Base-by-base conservation (phyloP, 257 asterid species). In the Plectranthus barbatus region DNA sequence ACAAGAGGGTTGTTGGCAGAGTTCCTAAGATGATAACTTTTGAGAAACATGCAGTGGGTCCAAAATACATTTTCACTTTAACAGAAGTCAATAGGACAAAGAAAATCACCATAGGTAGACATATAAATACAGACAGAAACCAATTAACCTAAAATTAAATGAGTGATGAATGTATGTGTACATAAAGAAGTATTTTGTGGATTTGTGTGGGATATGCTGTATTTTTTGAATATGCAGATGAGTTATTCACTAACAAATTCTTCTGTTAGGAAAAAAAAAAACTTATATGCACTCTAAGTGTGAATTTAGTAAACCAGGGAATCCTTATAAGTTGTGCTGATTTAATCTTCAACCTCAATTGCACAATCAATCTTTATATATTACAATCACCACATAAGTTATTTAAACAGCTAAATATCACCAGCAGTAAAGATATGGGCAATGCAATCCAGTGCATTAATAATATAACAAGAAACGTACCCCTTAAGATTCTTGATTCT, bases 401-500 rank as follows among this genome's bases (percentile, higher is more conserved):
- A 13, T 20, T 23, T 47, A 57, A 20, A 15, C 1, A 37, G 31
- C 29, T 49, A 18, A n/a, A 51, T 64, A 40, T 42, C 37, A 29
- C 14, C 12, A 68, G 53, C 34, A 24, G 10, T 15, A 48, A 37
- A 7, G 14, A 1, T 7, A 50, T 2, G 24, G 40, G n/a, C n/a
- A n/a, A 6, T 5, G 11, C 24, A 59, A 11, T 55, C 19, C 18
- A 10, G 45, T 44, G 23, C 19, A 15, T 51, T 37, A 19, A 52
- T 57, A 46, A 42, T 24, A 69, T 42, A 54, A 29, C 31, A 59
- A 73, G 40, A 64, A 34, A 18, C 48, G 23, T 53, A 86, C 96
- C 95, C 72, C 84, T 80, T 79, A 63, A 71, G 74, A 77, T 80
- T 84, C 68, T 84, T 84, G 47, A 69, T 80, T 77, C 91, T 73